Percentiles rank a stretch among this genome's conserved stretches.
Conservation (phyloP, 2,329 filamentous ascomycete species). For the Fusarium sp. region DNA sequence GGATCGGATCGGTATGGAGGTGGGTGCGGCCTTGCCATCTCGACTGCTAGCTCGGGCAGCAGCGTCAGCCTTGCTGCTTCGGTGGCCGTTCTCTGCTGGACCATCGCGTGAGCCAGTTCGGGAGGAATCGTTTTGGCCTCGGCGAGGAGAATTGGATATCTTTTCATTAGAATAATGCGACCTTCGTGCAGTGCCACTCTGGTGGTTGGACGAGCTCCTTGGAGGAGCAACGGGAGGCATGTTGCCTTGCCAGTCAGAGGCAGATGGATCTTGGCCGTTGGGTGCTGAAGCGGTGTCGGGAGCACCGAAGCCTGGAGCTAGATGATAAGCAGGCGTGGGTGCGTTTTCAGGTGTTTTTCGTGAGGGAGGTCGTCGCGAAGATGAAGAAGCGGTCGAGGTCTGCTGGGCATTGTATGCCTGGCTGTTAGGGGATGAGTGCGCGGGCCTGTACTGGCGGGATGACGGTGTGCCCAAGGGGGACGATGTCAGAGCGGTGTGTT, state of each 20-base stretch:
- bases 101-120: slow-evolving; percentile 52
- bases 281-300: slow-evolving; percentile 56
- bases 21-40: slow-evolving; percentile 53
- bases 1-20: slow-evolving; percentile 59
- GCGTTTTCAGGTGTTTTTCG: slow-evolving; percentile 64
- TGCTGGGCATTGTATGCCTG: slow-evolving; percentile 69
- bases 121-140: slow-evolving; percentile 52
- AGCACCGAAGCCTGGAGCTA: slow-evolving; percentile 60
- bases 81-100: slow-evolving; percentile 47
- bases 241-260: slow-evolving; percentile 65
- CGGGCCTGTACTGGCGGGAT: slow-evolving; percentile 63
- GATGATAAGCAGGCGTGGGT: slow-evolving; percentile 50
- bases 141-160: slow-evolving; percentile 56
- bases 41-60: slow-evolving; percentile 54
- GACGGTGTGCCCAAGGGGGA: slow-evolving; percentile 62
- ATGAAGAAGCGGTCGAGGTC: slow-evolving; percentile 59
- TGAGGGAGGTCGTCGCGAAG: slow-evolving; percentile 64
- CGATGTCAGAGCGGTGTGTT: slow-evolving; percentile 61
- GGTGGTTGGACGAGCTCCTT: slow-evolving; percentile 79
- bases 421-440: slow-evolving; percentile 62
- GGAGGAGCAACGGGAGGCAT: slow-evolving; percentile 80
- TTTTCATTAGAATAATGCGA: slow-evolving; percentile 59
- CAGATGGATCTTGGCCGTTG: slow-evolving; percentile 55
- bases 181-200: slow-evolving; percentile 57
- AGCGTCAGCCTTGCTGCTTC: slow-evolving; percentile 53